These are phyloP conservation scores for Mikania micrantha DNA, from an alignment of 129 eudicot species.

Conservation along the genomic window DNA sequence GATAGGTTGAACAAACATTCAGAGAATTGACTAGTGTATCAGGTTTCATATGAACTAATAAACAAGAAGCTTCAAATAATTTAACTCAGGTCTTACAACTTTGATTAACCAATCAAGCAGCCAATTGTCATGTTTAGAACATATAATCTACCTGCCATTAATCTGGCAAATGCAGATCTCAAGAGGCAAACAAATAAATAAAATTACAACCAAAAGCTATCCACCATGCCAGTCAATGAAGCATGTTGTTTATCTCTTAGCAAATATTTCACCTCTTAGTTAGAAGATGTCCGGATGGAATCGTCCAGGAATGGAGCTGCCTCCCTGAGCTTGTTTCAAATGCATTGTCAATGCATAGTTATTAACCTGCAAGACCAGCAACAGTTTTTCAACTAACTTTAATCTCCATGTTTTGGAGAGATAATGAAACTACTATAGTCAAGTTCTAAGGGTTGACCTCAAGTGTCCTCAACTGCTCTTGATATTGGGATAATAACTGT, in stretches of 20 bases:
- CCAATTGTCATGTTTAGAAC: not conserved
- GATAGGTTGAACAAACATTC: not conserved
- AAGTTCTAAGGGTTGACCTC: conserved; percentile 42
- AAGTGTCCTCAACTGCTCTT: conserved; percentile 76
- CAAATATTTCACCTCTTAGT: conserved; percentile 15
- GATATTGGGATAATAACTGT: conserved; percentile 74
- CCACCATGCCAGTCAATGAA: not conserved
- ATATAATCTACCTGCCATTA: conserved; percentile 14
- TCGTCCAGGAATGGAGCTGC: conserved; percentile 58
- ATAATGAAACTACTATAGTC: not conserved
- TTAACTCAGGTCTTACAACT: conserved; percentile 10
- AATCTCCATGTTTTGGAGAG: not conserved
- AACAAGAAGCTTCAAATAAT: conserved; percentile 1
- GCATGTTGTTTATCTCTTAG: no score
- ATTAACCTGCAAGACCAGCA: conserved; percentile 68
- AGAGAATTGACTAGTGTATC: not conserved
- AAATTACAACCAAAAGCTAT: conserved; percentile 22
- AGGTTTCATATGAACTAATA: not conserved
- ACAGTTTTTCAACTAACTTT: not conserved
- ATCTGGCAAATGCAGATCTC: conserved; percentile 7
- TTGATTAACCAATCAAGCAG: conserved; percentile 3
- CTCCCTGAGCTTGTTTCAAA: conserved; percentile 64
- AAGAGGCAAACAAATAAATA: conserved; percentile 16
- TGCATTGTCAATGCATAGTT: conserved; percentile 74
- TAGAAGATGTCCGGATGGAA: conserved; percentile 67